Conservation (phyloP, 108 stramenopile genomes). For the Licmophora abbreviata region DNA sequence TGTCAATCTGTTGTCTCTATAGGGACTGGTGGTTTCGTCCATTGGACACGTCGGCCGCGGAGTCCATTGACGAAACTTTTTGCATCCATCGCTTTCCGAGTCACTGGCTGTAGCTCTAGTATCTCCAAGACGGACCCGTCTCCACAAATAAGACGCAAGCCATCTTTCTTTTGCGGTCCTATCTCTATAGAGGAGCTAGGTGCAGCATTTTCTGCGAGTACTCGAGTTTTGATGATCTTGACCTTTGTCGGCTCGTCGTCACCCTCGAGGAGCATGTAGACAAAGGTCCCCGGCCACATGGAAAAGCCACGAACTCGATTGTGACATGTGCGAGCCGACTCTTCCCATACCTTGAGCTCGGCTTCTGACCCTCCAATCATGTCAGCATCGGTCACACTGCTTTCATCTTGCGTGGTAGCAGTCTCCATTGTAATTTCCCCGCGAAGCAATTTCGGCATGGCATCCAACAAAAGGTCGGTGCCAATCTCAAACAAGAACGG, state of each 20-base stretch:
- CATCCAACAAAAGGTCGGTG: slow-evolving; percentile 66
- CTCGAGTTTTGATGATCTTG: slow-evolving; percentile 67
- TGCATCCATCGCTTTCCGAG: slow-evolving; percentile 87
- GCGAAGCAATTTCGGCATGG: slow-evolving; percentile 60
- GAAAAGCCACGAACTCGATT: slow-evolving; percentile 89
- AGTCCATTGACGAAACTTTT: slow-evolving; percentile 94
- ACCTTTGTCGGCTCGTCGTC: slow-evolving; percentile 38
- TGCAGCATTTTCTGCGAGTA: slow-evolving; percentile 34
- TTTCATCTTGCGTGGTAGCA: slow-evolving; percentile 79
- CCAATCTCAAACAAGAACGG: slow-evolving; percentile 86
- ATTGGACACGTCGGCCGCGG: slow-evolving; percentile 52
- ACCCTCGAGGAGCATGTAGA: slow-evolving; percentile 65
- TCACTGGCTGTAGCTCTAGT: slow-evolving; percentile 81
- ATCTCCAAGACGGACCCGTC: slow-evolving; percentile 92
- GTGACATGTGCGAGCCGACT: slow-evolving; percentile 67
- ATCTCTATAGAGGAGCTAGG: slow-evolving; percentile 40
- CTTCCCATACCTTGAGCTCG: slow-evolving; percentile 47
- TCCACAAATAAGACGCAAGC: slow-evolving; percentile 72
- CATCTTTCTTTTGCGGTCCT: slow-evolving; percentile 70
- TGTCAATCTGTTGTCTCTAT: too few species aligned
- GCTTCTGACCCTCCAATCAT: slow-evolving; percentile 83
- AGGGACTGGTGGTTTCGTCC: slow-evolving; percentile 28
- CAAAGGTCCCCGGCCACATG: slow-evolving; percentile 92
- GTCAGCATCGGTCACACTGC: slow-evolving; percentile 60
- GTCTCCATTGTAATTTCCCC: slow-evolving; percentile 73